Base-by-base conservation (phyloP, 2,329 filamentous ascomycete species). In the Diaporthe aspalathi region DNA sequence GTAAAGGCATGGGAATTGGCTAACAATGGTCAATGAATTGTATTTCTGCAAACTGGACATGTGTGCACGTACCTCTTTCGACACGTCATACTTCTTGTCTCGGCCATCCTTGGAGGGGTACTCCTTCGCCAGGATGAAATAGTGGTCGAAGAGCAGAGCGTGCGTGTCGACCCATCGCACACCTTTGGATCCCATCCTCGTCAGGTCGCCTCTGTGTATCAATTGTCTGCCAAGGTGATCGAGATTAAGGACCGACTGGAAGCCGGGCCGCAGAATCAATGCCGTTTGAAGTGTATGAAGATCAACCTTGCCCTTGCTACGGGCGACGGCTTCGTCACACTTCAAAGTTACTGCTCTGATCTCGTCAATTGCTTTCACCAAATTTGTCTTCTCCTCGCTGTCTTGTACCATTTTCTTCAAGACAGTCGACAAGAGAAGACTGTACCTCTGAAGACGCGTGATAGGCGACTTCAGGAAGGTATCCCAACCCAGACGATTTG, bases 141-240 rank as follows among this genome's bases (percentile, higher is more conserved):
- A 99, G 81, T 99, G 95, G 77, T 99, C 97, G 78, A 99, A 98
- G 0, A 99, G 87, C 56, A 99, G 88, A 2, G 94, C 94, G 79
- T 98, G 94, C 0, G 94, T 97, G 77, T 99, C 96, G 9, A 98
- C 91, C 92, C 95, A 97, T 74, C 92, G 92, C 79, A 98, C 96
- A 70, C 94, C 91, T 79, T 93, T 97, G 53, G 92, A 93, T 69
- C 95, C 94, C 84, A 94, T 92, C 73, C 96, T 88, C 79, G 97
- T 94, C 70, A 99, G 84, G 76, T 98, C 95, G 70, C 96, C 96
- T 76, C 95, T 90, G 80, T 92, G 92, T 73, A 99, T 92, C 70
- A 99, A 88, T 78, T 97, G 92, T 74, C 96, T 90, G 17, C 95
- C 95, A n/a, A 98, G 88, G 79, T 98, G 95, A 76, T 97, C 94